phyloP scores from a whole-genome alignment of 768 basidiomycete genomes.

The Tubosaeta sp. region DNA sequence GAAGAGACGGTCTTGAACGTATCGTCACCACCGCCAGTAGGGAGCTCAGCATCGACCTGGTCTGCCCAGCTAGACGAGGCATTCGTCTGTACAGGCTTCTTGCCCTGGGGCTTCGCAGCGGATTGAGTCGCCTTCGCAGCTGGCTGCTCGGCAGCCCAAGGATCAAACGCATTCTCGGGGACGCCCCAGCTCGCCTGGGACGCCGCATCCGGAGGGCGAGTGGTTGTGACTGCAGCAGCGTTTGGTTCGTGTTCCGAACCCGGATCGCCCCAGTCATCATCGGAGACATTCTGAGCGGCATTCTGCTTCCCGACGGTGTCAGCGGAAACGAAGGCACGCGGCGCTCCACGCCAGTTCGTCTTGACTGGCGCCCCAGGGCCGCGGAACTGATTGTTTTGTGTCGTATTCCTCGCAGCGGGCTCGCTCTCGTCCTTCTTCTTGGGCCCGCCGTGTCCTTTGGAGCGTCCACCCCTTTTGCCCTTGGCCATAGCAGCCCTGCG shows the following conservation, averaged over 20 bases:
- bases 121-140: conserved; percentile 4
- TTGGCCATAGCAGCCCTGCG: conserved; percentile 14
- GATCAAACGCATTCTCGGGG: conserved; percentile 18
- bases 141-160: conserved; percentile 17
- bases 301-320: conserved; percentile 25
- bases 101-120: background rate
- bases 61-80: conserved; percentile 24
- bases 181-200: conserved; percentile 23
- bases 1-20: conserved; percentile 1
- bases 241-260: conserved; percentile 13
- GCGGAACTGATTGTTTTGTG: conserved; percentile 17
- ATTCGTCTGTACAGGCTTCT: conserved; percentile 6
- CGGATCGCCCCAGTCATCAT: conserved; percentile 21
- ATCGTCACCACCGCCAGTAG: background rate
- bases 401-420: background rate
- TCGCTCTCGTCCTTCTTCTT: conserved; percentile 11
- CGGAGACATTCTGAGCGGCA: conserved; percentile 1
- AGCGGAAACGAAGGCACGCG: conserved; percentile 24
- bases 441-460: conserved; percentile 5
- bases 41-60: conserved; percentile 19
- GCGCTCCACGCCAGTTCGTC: conserved; percentile 28
- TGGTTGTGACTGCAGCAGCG: background rate
- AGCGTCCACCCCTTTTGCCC: conserved; percentile 18
- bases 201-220: conserved; percentile 1
- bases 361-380: conserved; percentile 29